Evolutionary conservation across 139 green algal genomes (phyloP).

Genomic region (Yamagishiella unicocca): DNA sequence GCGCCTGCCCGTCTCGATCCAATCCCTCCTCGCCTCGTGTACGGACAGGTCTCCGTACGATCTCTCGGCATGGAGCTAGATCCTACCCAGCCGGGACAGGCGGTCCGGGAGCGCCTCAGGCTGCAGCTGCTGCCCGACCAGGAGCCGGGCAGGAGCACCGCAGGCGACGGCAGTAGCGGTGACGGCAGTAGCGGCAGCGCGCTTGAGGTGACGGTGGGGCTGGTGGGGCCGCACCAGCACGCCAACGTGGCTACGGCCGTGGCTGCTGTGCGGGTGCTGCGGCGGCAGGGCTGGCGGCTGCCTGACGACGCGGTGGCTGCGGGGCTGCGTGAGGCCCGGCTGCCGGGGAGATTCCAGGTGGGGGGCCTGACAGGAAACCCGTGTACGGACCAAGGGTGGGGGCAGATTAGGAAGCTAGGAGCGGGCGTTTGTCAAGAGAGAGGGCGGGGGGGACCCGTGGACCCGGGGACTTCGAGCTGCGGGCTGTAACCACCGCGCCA

Average conservation of each 20-base stretch:
- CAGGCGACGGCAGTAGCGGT: constrained; percentile 3
- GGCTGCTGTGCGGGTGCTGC: constrained; percentile 63
- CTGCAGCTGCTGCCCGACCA: constrained; percentile 8
- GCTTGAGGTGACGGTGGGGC: constrained; percentile 46
- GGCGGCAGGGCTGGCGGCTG: constrained; percentile 50
- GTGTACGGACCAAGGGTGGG: too few species aligned
- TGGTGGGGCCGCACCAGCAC: constrained; percentile 80
- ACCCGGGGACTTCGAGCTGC: too few species aligned
- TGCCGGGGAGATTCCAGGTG: constrained; percentile 85
- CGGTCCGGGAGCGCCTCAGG: not conserved
- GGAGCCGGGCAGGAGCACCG: not conserved
- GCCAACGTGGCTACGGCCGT: constrained; percentile 79
- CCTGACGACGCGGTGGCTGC: constrained; percentile 41
- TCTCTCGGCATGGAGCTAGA: not conserved
- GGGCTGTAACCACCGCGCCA: too few species aligned
- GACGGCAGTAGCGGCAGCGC: not conserved
- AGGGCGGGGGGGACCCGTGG: too few species aligned
- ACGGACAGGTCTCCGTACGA: not conserved
- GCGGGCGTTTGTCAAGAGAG: too few species aligned
- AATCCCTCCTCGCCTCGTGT: not conserved
- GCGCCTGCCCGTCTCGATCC: too few species aligned
- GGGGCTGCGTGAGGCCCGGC: constrained; percentile 60
- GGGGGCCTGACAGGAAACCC: not conserved
- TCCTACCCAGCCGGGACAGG: not conserved
- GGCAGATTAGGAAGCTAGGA: too few species aligned